Base-by-base conservation (phyloP, 225 moss, liverwort and hornwort species). In the Pseudisothecium myosuroides region DNA sequence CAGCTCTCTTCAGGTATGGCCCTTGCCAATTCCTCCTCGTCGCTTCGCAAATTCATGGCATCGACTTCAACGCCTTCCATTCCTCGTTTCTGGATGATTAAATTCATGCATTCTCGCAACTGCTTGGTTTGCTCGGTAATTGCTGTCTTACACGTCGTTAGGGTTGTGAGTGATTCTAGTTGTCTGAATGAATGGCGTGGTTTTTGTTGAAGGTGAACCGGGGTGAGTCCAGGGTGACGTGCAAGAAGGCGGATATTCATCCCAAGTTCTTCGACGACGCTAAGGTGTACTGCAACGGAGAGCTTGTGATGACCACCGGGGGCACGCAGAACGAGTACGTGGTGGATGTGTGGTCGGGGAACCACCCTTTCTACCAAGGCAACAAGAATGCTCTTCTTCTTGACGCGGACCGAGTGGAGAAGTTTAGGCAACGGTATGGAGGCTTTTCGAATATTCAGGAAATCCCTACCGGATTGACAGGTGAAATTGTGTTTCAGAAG, bases 281-380 rank as follows among this genome's bases (percentile, higher is more conserved):
- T 37, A 92, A 97, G 90, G 98, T 97, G 15, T 98, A 86, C 89
- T 98, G 97, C 90, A 98, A 97, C 43, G 96, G 95, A 63, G 97
- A 98, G 86, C 97, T 89, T 58, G 97, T 98, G 67, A 97, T 98
- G 92, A 96, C 93, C 81, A 96, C 96, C 31, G 95, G 98, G 37
- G 98, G 98, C 79, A 98, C 97, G 41, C 96, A 97, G 88, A 90
- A 81, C 50, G 97, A 97, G 93, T 98, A 98, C 62, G 91, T 97
- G 41, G 96, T 96, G 19, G 96, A 98, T 89, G 96, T 97, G 83
- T 98, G 98, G 98, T 98, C 98, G 7, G 97, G 98, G 19, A 98
- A 98, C 88, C 98, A 98, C 69, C 97, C 98, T n/a, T 98, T 96
- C 87, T 98, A 92, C 92, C 96, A 94, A 74, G 98, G 98, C 88